A percentile compares a stretch with the other conserved stretches of the same genome.
phyloP scores from a whole-genome alignment of 805 yeast species.

The Sungouiella blattae region DNA sequence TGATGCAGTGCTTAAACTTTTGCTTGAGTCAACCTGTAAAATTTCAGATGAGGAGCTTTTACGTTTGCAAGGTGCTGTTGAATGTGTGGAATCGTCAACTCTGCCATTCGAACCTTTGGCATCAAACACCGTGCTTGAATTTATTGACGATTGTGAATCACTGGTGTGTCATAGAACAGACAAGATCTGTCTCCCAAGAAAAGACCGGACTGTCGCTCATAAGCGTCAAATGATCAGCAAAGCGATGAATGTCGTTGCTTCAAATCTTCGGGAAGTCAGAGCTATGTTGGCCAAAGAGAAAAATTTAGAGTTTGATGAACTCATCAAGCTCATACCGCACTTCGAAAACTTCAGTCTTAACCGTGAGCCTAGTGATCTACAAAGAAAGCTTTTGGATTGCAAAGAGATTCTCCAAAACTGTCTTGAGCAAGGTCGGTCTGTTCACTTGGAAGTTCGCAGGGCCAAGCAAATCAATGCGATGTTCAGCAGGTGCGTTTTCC shows the following conservation, averaged over 20 bases:
- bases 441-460: background rate
- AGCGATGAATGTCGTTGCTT: background rate
- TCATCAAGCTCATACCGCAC: background rate
- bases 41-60: background rate
- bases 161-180: too few species aligned
- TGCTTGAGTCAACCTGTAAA: too few species aligned
- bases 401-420: slow-evolving; percentile 4
- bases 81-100: too few species aligned
- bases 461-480: slow-evolving; percentile 6
- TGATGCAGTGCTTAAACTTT: background rate
- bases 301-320: background rate
- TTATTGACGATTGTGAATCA: background rate
- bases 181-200: background rate
- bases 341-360: background rate
- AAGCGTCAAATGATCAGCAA: background rate
- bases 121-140: background rate
- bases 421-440: background rate
- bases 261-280: background rate
- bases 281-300: background rate
- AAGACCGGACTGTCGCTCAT: background rate
- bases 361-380: background rate
- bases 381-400: slow-evolving; percentile 6
- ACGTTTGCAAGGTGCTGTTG: background rate
- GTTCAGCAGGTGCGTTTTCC: slow-evolving; percentile 7
- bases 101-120: too few species aligned